phyloP scores from a whole-genome alignment of 257 asterid species.

The Solanum commersonii region DNA sequence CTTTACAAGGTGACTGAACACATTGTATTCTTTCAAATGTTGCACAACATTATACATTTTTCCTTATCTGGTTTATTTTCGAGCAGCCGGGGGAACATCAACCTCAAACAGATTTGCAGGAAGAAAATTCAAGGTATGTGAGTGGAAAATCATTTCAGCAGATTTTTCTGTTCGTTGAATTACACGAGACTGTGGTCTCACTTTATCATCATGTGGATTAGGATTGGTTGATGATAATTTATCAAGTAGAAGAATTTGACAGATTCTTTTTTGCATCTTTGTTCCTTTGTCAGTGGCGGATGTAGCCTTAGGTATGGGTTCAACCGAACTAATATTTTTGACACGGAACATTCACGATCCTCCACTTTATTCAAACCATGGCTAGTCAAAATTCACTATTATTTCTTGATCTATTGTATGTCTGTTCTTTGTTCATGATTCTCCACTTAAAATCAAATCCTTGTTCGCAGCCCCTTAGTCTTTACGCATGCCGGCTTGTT shows the following conservation, averaged over 20 bases:
- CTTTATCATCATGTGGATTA: background rate
- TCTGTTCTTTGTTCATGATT: background rate
- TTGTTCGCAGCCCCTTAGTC: background rate
- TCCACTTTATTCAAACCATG: background rate
- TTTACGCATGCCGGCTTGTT: background rate
- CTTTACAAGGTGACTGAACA: constrained; percentile 58
- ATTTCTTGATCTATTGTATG: background rate
- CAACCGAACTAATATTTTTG: background rate
- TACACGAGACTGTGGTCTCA: background rate
- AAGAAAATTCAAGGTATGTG: constrained; percentile 65
- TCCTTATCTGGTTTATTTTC: constrained; percentile 4
- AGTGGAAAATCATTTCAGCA: constrained; percentile 10
- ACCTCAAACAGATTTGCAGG: constrained; percentile 42
- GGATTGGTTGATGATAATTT: background rate
- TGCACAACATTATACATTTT: background rate
- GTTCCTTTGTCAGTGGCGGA: background rate
- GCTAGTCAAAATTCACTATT: background rate
- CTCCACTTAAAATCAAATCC: background rate
- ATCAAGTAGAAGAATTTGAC: background rate
- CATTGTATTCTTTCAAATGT: constrained; percentile 1
- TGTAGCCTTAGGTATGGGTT: background rate
- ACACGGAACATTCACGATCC: background rate
- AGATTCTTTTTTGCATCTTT: background rate
- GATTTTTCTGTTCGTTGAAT: constrained; percentile 5
- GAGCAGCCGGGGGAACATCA: constrained; percentile 59